Evolutionary conservation across 305 asterid species (phyloP).

Genomic region (Rubia tinctorum): DNA sequence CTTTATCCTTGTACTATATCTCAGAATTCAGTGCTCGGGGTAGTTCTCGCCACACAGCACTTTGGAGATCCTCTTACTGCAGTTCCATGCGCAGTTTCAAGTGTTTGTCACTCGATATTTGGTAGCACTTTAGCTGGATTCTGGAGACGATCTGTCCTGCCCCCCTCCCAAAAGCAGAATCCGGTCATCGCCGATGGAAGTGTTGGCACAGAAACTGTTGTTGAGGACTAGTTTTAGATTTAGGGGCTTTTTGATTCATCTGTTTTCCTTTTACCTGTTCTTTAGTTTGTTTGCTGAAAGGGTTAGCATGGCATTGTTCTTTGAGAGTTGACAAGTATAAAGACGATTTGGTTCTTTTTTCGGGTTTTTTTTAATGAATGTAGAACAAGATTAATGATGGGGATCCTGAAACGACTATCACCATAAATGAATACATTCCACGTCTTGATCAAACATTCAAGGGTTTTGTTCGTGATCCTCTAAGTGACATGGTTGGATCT

Average conservation of each 20-base stretch:
- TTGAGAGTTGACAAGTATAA: background rate
- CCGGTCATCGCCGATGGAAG: background rate
- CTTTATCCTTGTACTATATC: too few species aligned
- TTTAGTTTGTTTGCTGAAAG: background rate
- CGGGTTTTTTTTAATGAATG: too few species aligned
- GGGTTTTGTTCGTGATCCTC: too few species aligned
- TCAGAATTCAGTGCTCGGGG: conserved; percentile 98
- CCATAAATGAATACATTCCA: too few species aligned
- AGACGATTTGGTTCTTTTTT: background rate
- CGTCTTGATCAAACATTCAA: too few species aligned
- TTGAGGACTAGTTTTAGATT: background rate
- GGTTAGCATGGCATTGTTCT: background rate
- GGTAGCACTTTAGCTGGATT: conserved; percentile 87
- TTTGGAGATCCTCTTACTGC: conserved; percentile 88
- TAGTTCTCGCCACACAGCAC: conserved; percentile 87
- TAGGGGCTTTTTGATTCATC: background rate
- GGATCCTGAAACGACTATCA: too few species aligned
- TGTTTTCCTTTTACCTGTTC: background rate
- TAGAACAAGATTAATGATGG: too few species aligned
- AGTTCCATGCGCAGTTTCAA: conserved; percentile 94
- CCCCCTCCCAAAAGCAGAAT: conserved; percentile 21
- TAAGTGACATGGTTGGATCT: too few species aligned
- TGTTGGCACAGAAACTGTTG: background rate
- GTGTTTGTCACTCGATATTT: conserved; percentile 90
- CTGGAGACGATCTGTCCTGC: conserved; percentile 53